Evolutionary conservation across 257 asterid species (phyloP), one percentile per base, ranked within the genome.

Genomic region (Primulina eburnea): DNA sequence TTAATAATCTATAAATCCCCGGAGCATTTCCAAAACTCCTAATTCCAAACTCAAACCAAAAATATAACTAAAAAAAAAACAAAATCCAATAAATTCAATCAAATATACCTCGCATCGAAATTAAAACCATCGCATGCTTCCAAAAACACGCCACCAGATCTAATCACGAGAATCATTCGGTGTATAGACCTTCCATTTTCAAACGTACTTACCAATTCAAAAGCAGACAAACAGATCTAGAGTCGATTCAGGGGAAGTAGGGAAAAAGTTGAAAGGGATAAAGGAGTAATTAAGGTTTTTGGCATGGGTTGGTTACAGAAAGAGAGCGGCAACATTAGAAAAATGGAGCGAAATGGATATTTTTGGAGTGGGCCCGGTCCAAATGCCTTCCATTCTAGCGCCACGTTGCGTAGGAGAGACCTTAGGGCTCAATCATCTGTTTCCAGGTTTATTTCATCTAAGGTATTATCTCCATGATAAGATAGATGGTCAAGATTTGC

Each of bases 311-410:
- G 60, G 74, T 76, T 64, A 73, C 73, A 75, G 82, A 80, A 70
- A 78, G 59, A 77, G 76, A 79, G 87, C 87, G 88, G 87, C 81
- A 83, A 84, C 88, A 60, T 62, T 79, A 69, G 79, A 16, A 75
- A 83, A 86, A 24, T 24, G 26, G 26, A 24, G 26, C 26, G 26
- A 30, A 30, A 1, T 1, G 53, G 53, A 43, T 43, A 43, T 43
- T 11, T 12, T 43, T 43, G 17, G n/a, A 38, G 47, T 38, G 47
- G 47, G 47, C 47, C 47, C 47, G 47, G 14, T 9, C 14, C 38
- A 34, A 34, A 34, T 34, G 10, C 35, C 30, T 35, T 35, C 40
- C 0, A 35, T 10, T 40, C 50, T 40, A 9, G 50, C 50, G 50
- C 50, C 50, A 43, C 53, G 53, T 10, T 16, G 53, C 12, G 53